These are phyloP conservation scores for Microcyclospora tardicrescens DNA, from an alignment of 2,329 filamentous ascomycete genomes.

Conservation along the genomic window DNA sequence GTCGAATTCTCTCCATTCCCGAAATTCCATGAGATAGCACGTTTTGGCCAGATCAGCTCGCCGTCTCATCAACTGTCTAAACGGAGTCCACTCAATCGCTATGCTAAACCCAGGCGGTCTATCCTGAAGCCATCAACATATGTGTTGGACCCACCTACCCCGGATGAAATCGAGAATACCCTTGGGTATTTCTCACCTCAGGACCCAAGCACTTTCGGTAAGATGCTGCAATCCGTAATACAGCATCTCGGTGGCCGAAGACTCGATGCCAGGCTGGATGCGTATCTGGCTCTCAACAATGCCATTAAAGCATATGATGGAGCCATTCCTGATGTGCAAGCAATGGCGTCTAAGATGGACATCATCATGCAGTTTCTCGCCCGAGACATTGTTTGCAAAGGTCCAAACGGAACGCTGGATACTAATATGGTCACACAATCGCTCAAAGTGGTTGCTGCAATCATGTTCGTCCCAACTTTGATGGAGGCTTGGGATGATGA, in stretches of 20 bases:
- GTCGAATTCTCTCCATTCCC: slow-evolving; percentile 51
- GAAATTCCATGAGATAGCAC: slow-evolving; percentile 31
- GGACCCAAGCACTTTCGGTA: slow-evolving; percentile 49
- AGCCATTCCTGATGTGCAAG: slow-evolving; percentile 55
- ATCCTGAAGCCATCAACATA: slow-evolving; percentile 63
- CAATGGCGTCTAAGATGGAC: slow-evolving; percentile 62
- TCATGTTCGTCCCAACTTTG: slow-evolving; percentile 63
- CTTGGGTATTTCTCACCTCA: slow-evolving; percentile 30
- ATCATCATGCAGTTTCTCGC: slow-evolving; percentile 71
- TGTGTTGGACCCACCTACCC: slow-evolving; percentile 21
- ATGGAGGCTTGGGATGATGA: slow-evolving; percentile 60
- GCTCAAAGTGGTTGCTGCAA: slow-evolving; percentile 60
- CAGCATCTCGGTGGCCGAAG: slow-evolving; percentile 68
- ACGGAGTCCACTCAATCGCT: slow-evolving; percentile 31
- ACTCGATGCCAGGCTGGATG: slow-evolving; percentile 62
- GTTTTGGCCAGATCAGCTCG: slow-evolving; percentile 22
- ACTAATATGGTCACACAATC: slow-evolving; percentile 63
- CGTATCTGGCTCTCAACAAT: slow-evolving; percentile 67
- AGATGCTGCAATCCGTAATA: slow-evolving; percentile 74
- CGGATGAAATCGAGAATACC: slow-evolving; percentile 27
- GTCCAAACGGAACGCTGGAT: slow-evolving; percentile 38
- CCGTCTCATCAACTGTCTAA: slow-evolving; percentile 30
- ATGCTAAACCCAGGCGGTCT: slow-evolving; percentile 48
- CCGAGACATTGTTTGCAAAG: slow-evolving; percentile 59
- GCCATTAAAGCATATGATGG: slow-evolving; percentile 72